These are phyloP conservation scores for Boeremia exigua DNA, from an alignment of 2,329 filamentous ascomycete genomes.

Conservation along the genomic window DNA sequence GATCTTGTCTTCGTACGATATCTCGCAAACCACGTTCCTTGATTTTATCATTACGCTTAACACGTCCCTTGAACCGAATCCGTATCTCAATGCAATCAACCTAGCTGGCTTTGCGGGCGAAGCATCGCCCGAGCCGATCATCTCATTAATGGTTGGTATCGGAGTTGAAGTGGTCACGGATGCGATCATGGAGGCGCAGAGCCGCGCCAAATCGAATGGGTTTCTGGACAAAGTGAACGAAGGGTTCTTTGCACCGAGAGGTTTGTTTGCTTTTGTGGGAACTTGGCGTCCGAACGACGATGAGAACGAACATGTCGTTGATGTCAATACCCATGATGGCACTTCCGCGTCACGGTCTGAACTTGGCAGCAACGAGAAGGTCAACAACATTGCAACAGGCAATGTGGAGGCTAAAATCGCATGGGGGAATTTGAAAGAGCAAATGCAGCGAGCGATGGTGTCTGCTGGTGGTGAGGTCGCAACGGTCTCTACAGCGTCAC, in stretches of 20 bases:
- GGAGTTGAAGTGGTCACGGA: constrained; percentile 48
- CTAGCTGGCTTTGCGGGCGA: constrained; percentile 40
- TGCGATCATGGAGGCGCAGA: constrained; percentile 31
- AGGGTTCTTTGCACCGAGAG: constrained; percentile 62
- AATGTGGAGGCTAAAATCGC: background rate
- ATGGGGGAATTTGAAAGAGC: background rate
- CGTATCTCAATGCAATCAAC: constrained; percentile 27
- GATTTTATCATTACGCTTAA: constrained; percentile 58
- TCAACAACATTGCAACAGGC: background rate
- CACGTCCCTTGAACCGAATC: constrained; percentile 47
- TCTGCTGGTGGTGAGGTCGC: constrained; percentile 3
- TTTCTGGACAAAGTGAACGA: constrained; percentile 64
- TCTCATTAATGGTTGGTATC: constrained; percentile 47
- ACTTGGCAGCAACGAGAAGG: background rate
- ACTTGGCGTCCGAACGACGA: constrained; percentile 55
- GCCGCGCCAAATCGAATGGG: constrained; percentile 52
- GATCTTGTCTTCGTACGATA: constrained; percentile 51
- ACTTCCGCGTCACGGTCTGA: background rate
- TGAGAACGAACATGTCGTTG: background rate
- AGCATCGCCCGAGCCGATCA: constrained; percentile 10
- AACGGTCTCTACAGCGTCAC: constrained; percentile 48
- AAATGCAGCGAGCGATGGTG: constrained; percentile 7
- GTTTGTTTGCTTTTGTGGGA: constrained; percentile 62
- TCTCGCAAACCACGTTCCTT: constrained; percentile 57
- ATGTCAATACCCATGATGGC: background rate